phyloP scores from a whole-genome alignment of 164 flowering plant species.

The Amborella trichopoda region DNA sequence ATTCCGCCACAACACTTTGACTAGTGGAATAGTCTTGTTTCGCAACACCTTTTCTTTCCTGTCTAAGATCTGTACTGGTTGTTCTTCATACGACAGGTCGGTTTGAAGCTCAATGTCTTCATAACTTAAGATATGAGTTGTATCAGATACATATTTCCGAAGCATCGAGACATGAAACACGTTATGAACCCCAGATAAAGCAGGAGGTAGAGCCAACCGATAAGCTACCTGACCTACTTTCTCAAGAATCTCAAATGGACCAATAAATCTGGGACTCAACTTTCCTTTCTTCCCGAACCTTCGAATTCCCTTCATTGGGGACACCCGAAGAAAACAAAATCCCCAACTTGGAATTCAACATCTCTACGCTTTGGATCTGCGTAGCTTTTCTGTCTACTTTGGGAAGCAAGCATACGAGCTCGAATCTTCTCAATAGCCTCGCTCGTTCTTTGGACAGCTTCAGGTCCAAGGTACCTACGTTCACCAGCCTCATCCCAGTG shows the following conservation, averaged over 20 bases:
- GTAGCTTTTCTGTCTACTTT: background rate
- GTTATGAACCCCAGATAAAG: background rate
- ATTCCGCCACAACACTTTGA: background rate
- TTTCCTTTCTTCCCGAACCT: constrained; percentile 6
- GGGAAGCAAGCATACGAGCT: background rate
- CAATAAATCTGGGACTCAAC: background rate
- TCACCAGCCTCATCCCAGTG: background rate
- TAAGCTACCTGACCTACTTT: constrained; percentile 2
- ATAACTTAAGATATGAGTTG: background rate
- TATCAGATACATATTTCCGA: background rate
- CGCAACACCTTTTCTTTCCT: background rate
- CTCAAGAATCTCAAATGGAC: background rate
- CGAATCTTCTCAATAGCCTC: background rate
- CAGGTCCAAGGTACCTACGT: background rate
- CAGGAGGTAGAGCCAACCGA: background rate
- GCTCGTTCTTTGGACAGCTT: background rate
- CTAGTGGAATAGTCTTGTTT: background rate
- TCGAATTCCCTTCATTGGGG: constrained; percentile 1
- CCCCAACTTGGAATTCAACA: background rate
- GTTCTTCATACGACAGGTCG: background rate
- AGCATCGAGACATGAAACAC: constrained; percentile 2
- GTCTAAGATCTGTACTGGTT: background rate
- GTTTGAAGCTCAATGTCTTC: background rate
- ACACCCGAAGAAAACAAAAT: constrained; percentile 4
- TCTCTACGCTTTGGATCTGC: background rate